phyloP scores from a whole-genome alignment of 2,329 filamentous ascomycete genomes.

The Fusarium sp. region DNA sequence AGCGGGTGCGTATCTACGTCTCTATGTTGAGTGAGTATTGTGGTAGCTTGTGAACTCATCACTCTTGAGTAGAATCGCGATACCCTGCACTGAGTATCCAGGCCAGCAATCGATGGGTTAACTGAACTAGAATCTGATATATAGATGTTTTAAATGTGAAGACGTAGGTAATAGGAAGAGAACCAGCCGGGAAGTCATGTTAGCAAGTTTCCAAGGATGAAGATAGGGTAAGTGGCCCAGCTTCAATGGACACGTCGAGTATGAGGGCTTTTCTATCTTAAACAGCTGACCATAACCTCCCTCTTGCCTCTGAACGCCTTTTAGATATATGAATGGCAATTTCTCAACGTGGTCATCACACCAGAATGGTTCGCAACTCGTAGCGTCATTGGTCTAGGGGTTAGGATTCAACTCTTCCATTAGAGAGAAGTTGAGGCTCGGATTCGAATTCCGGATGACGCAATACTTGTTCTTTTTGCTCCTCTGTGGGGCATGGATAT shows the following conservation, averaged over 20 bases:
- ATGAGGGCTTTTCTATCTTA: not conserved
- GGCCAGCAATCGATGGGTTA: not conserved
- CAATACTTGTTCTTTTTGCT: not conserved
- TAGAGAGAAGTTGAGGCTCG: slow-evolving; percentile 26
- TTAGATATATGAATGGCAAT: not conserved
- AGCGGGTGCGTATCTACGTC: not conserved
- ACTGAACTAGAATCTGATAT: not conserved
- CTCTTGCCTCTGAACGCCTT: not conserved
- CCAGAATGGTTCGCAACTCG: not conserved
- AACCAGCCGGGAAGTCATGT: not conserved
- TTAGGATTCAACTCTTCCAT: slow-evolving; percentile 29
- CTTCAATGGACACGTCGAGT: not conserved
- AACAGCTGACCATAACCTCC: not conserved
- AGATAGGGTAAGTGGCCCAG: not conserved
- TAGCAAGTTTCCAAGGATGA: not conserved
- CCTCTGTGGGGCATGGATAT: too few relatives aligned
- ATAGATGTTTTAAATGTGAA: not conserved
- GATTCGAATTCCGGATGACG: slow-evolving; percentile 29
- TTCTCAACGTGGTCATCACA: not conserved
- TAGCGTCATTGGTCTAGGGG: slow-evolving; percentile 24
- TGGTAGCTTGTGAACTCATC: not conserved
- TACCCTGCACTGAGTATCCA: not conserved
- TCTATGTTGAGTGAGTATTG: not conserved
- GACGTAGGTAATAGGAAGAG: not conserved
- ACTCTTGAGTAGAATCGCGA: not conserved